Evolutionary conservation across 2,329 filamentous ascomycete genomes (phyloP).

Genomic region (Amylocarpus encephaloides): DNA sequence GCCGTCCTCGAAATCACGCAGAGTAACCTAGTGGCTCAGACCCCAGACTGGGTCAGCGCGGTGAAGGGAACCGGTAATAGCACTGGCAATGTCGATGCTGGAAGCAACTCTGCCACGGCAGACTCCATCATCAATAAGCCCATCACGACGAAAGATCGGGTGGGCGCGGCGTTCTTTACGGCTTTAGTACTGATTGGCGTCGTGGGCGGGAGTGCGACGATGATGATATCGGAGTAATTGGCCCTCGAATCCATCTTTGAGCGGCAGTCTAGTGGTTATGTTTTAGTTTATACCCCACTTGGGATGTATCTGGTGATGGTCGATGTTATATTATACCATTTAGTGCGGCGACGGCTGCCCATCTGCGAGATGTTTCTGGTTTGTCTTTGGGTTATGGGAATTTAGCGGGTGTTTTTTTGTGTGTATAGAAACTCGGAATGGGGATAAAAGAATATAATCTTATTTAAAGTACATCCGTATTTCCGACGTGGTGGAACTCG

Average conservation of each 20-base stretch:
- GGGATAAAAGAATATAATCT: no score
- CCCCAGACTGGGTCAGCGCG: conserved; percentile 28
- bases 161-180: conserved; percentile 36
- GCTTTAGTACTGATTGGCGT: conserved; percentile 22
- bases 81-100: conserved; percentile 23
- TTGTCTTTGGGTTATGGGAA: no score
- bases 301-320: no score
- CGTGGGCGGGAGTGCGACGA: conserved; percentile 12
- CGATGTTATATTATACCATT: background rate
- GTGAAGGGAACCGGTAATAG: conserved; percentile 41
- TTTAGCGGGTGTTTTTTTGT: no score
- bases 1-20: conserved; percentile 56
- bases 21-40: conserved; percentile 33
- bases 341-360: no score
- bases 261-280: no score
- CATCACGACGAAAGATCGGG: conserved; percentile 33
- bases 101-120: background rate
- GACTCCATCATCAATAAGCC: background rate
- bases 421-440: no score
- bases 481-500: no score
- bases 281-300: background rate
- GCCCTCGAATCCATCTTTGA: background rate
- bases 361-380: no score
- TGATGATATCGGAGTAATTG: conserved; percentile 12
- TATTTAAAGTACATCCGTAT: no score